Evolutionary conservation across 2,329 filamentous ascomycete genomes (phyloP).

Genomic region (Colletotrichum tabaci): DNA sequence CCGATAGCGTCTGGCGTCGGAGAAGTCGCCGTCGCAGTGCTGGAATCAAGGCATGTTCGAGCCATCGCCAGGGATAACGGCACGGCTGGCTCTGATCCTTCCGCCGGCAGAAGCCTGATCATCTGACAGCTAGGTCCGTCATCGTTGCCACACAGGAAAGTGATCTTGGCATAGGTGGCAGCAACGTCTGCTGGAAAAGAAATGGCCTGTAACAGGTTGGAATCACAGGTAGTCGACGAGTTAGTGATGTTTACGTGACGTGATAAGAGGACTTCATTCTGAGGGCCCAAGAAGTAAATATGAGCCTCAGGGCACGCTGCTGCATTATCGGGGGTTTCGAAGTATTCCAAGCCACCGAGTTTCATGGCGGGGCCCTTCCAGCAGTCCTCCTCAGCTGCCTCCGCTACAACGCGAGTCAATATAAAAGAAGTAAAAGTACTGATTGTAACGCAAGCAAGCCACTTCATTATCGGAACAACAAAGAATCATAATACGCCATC

Average conservation of each 20-base stretch:
- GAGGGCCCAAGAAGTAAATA: slow-evolving; percentile 3
- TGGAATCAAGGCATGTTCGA: neutral
- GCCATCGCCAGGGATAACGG: neutral
- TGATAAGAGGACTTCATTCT: neutral
- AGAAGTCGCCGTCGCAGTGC: neutral
- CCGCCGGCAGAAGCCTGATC: slow-evolving; percentile 1
- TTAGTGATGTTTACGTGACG: neutral
- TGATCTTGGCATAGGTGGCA: neutral
- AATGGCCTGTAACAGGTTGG: slow-evolving; percentile 6
- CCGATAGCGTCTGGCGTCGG: neutral
- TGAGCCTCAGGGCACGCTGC: neutral
- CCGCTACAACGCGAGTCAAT: neutral
- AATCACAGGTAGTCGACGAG: neutral
- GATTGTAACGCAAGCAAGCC: neutral
- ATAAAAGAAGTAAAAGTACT: neutral
- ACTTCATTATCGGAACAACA: neutral
- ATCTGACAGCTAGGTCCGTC: slow-evolving; percentile 3
- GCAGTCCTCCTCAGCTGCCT: slow-evolving; percentile 2
- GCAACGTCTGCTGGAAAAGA: neutral
- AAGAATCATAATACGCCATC: neutral
- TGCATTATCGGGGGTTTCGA: slow-evolving; percentile 1
- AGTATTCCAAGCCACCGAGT: slow-evolving; percentile 1
- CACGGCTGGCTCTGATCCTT: neutral
- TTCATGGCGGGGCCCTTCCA: neutral
- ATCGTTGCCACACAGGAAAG: slow-evolving; percentile 5